Conservation (phyloP, 176 grass and related monocot genomes). For the Triticum turgidum region DNA sequence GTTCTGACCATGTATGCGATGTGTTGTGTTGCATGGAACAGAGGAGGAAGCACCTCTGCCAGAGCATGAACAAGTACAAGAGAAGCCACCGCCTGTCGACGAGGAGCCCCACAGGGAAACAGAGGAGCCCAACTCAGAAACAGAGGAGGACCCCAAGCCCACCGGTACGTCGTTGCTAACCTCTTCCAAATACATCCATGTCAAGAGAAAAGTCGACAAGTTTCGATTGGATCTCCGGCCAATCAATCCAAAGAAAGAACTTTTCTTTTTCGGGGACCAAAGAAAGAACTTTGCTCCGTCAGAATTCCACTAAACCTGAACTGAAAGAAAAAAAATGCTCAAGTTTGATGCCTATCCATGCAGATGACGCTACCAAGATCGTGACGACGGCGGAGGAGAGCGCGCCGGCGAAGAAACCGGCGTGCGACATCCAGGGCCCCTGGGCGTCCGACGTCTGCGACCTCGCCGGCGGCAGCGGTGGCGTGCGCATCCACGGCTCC, state of each 20-base stretch:
- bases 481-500: conserved; percentile 59
- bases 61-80: conserved; percentile 13
- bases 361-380: conserved; percentile 10
- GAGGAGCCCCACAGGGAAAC: conserved; percentile 2
- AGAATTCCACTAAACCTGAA: neutral
- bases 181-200: neutral
- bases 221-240: neutral
- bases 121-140: neutral
- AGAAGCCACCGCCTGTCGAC: conserved; percentile 1
- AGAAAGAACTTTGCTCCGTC: neutral
- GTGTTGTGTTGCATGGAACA: conserved; percentile 10
- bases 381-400: neutral
- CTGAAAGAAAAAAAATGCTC: neutral
- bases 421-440: conserved; percentile 65
- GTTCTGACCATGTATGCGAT: neutral
- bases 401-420: conserved; percentile 45
- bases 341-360: neutral
- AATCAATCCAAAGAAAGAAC: neutral
- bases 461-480: conserved; percentile 39
- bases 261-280: neutral
- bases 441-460: conserved; percentile 59
- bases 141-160: conserved; percentile 17
- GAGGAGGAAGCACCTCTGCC: conserved; percentile 29
- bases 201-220: neutral
- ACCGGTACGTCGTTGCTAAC: neutral